Evolutionary conservation across 805 yeast species (phyloP).

Genomic region (Limtongozyma cylindracea): DNA sequence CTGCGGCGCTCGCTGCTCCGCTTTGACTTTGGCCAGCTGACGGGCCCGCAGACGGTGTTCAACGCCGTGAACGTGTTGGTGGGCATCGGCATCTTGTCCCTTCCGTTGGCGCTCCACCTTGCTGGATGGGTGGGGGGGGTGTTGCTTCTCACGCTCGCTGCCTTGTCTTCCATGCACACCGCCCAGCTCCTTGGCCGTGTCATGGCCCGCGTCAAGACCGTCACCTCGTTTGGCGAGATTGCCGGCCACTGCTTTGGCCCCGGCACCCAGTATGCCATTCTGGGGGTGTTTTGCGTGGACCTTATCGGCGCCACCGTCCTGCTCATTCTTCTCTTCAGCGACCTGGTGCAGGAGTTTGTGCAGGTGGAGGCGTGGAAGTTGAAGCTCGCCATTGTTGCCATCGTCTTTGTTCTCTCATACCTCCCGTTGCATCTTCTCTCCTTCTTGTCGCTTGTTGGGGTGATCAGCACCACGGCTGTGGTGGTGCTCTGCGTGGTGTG

Average conservation of each 20-base stretch:
- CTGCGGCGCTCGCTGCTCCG: too few relatives aligned
- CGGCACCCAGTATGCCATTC: slow-evolving; percentile 14
- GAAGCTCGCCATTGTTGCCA: slow-evolving; percentile 13
- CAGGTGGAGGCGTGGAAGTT: slow-evolving; percentile 1
- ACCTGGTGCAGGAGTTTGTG: slow-evolving; percentile 16
- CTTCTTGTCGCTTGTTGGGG: slow-evolving; percentile 27
- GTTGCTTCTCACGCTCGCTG: slow-evolving; percentile 14
- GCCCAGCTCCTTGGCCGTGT: slow-evolving; percentile 16
- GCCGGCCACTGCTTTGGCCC: slow-evolving; percentile 68
- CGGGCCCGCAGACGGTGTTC: slow-evolving; percentile 31
- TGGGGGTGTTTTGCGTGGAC: slow-evolving; percentile 25
- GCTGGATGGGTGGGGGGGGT: slow-evolving; percentile 43
- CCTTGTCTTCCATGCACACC: slow-evolving; percentile 22
- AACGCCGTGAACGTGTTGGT: slow-evolving; percentile 55
- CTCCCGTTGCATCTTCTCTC: slow-evolving; percentile 30
- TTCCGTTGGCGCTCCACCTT: slow-evolving; percentile 41
- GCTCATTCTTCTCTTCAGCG: slow-evolving; percentile 31
- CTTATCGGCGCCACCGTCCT: slow-evolving; percentile 34
- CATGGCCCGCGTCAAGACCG: slow-evolving; percentile 45
- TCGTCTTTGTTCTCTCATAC: slow-evolving; percentile 21
- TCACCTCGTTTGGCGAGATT: slow-evolving; percentile 73
- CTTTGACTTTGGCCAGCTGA: not conserved
- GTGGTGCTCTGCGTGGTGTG: slow-evolving; percentile 17
- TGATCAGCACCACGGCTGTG: slow-evolving; percentile 24
- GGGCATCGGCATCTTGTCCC: slow-evolving; percentile 52